Conservation (phyloP, 78 protist genomes). For the Diacronema lutheri region DNA sequence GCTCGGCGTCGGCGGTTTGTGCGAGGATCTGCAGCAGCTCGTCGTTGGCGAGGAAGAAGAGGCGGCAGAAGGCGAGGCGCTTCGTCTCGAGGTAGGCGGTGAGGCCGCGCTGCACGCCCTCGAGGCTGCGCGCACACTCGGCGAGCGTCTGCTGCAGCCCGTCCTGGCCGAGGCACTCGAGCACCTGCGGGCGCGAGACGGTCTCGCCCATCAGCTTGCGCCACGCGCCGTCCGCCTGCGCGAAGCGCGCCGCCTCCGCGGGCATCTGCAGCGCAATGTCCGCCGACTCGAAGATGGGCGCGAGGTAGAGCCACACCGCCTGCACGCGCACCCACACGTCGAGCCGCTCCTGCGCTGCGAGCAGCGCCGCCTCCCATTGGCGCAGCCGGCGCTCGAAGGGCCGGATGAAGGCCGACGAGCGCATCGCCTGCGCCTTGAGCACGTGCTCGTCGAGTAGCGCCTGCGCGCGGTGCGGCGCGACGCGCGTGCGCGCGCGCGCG, state of each 20-base stretch:
- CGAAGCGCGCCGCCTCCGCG: constrained; percentile 45
- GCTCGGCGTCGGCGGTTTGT: constrained; percentile 63
- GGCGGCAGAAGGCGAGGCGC: constrained; percentile 76
- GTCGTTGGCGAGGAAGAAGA: constrained; percentile 88
- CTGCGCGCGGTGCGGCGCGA: too few relatives aligned
- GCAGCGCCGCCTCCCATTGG: constrained; percentile 50
- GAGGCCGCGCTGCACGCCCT: constrained; percentile 75
- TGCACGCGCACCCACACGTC: constrained; percentile 75
- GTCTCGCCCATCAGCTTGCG: constrained; percentile 42
- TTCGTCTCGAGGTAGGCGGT: constrained; percentile 81
- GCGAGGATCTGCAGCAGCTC: constrained; percentile 85
- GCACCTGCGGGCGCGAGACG: constrained; percentile 41
- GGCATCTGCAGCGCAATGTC: constrained; percentile 79
- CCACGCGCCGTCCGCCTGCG: constrained; percentile 70
- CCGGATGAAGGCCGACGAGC: constrained; percentile 47
- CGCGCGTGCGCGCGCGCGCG: too few relatives aligned
- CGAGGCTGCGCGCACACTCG: constrained; percentile 65
- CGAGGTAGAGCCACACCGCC: constrained; percentile 68
- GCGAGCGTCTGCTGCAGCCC: constrained; percentile 60
- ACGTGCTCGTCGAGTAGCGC: constrained; percentile 49
- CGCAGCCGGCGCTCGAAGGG: constrained; percentile 38
- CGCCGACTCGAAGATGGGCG: constrained; percentile 70
- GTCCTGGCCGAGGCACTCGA: constrained; percentile 60
- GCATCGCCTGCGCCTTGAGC: constrained; percentile 61
- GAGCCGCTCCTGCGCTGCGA: constrained; percentile 43